Conservation (phyloP, 139 green algal species). For the Nannochloris sp. region DNA sequence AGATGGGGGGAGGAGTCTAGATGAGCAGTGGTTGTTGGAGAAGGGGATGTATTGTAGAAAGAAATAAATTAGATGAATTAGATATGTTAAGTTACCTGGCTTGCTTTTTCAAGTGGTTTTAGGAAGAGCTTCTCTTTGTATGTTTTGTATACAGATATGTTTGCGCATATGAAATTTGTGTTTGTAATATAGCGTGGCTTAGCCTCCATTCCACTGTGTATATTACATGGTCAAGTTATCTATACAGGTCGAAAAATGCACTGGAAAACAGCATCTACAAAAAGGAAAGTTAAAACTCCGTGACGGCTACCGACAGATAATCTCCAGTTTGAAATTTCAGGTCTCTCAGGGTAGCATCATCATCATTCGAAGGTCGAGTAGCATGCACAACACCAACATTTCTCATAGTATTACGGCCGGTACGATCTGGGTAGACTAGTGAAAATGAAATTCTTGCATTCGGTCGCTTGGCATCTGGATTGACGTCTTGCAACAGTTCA, state of each 20-base stretch:
- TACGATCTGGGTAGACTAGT: conserved; percentile 83
- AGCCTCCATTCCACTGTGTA: too few species aligned
- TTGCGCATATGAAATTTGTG: too few species aligned
- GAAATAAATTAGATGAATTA: too few species aligned
- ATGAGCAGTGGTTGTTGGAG: too few species aligned
- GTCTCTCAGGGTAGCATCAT: conserved; percentile 67
- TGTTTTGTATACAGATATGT: too few species aligned
- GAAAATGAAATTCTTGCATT: conserved; percentile 67
- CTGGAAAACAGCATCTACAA: neutral
- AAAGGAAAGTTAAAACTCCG: neutral
- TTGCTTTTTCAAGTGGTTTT: too few species aligned
- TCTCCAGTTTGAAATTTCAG: conserved; percentile 86
- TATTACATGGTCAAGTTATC: too few species aligned
- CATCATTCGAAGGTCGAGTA: conserved; percentile 48
- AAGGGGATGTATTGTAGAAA: too few species aligned
- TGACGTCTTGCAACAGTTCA: conserved; percentile 81
- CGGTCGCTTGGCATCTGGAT: conserved; percentile 32
- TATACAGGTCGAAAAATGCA: neutral
- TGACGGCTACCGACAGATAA: conserved; percentile 69
- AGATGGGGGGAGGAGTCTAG: too few species aligned
- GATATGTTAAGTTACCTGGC: too few species aligned
- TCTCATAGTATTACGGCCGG: conserved; percentile 81
- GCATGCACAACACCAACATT: conserved; percentile 54
- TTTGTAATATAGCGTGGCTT: too few species aligned
- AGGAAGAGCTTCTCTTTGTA: too few species aligned